Percentiles rank a stretch among this genome's conserved stretches.
Evolutionary conservation across 805 yeast genomes (phyloP).

Genomic region (Brettanomyces naardenensis): DNA sequence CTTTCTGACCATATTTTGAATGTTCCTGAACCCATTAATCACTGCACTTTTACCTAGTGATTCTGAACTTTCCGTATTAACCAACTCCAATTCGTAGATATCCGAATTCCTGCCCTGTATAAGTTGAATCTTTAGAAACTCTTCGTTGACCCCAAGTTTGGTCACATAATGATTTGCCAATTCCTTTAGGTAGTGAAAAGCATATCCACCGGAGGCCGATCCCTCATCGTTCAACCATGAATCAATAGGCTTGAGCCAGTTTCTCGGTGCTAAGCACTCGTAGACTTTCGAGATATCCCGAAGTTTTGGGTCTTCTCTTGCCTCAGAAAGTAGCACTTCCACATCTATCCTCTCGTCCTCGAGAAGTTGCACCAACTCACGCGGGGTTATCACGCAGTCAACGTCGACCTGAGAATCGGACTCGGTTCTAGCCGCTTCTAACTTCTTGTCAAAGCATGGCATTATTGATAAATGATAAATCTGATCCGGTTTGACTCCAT

Average conservation of each 20-base stretch:
- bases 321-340: constrained; percentile 15
- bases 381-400: constrained; percentile 91
- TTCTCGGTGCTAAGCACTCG: constrained; percentile 38
- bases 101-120: constrained; percentile 71
- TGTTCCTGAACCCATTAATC: constrained; percentile 88
- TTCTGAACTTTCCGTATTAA: constrained; percentile 26
- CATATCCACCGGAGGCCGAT: constrained; percentile 85
- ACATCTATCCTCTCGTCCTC: constrained; percentile 42
- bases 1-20: constrained; percentile 86
- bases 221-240: constrained; percentile 76
- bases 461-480: constrained; percentile 80
- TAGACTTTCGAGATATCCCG: constrained; percentile 12
- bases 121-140: constrained; percentile 23
- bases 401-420: constrained; percentile 49
- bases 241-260: constrained; percentile 52
- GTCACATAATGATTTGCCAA: constrained; percentile 20
- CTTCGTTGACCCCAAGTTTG: constrained; percentile 12
- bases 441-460: constrained; percentile 97
- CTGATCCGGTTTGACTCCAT: constrained; percentile 18
- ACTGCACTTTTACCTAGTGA: constrained; percentile 52
- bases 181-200: constrained; percentile 53
- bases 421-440: constrained; percentile 88
- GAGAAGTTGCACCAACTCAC: constrained; percentile 70
- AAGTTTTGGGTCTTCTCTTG: constrained; percentile 8
- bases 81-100: constrained; percentile 57